Conservation (phyloP, 2,329 filamentous ascomycete genomes). For the Trichoderma sp. region DNA sequence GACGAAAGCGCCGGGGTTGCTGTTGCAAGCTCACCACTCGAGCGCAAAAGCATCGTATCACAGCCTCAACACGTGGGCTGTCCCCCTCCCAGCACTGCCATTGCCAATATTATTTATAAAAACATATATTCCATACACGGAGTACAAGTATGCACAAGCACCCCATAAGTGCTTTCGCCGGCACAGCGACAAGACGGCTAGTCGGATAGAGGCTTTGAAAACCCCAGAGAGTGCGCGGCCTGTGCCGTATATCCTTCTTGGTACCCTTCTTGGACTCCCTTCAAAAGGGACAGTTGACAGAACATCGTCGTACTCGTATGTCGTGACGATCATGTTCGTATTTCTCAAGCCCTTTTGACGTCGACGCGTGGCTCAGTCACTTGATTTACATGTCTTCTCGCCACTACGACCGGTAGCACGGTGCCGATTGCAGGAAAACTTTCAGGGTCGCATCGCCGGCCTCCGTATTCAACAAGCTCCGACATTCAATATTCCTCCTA, state of each 20-base stretch:
- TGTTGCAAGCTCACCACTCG: not conserved
- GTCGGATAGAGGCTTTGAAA: not conserved
- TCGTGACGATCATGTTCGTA: conserved; percentile 12
- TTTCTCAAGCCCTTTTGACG: not conserved
- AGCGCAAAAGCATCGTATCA: not conserved
- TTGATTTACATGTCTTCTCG: not conserved
- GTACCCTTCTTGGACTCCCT: not conserved
- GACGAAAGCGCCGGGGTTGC: not conserved
- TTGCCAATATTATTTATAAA: not conserved
- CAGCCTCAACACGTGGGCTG: conserved; percentile 11
- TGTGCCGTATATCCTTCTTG: conserved; percentile 3
- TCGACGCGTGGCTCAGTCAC: conserved; percentile 16
- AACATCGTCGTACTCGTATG: not conserved
- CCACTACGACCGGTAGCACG: not conserved
- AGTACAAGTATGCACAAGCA: not conserved
- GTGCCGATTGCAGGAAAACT: not conserved
- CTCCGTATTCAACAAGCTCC: not conserved
- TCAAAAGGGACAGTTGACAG: not conserved
- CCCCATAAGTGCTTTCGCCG: not conserved
- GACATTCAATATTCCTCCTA: not conserved
- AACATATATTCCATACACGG: not conserved
- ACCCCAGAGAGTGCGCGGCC: not conserved
- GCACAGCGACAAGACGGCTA: not conserved
- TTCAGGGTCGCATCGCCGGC: not conserved
- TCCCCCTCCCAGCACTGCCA: not conserved